Evolutionary conservation across 768 basidiomycete genomes (phyloP).

Genomic region (Mycena floridula): DNA sequence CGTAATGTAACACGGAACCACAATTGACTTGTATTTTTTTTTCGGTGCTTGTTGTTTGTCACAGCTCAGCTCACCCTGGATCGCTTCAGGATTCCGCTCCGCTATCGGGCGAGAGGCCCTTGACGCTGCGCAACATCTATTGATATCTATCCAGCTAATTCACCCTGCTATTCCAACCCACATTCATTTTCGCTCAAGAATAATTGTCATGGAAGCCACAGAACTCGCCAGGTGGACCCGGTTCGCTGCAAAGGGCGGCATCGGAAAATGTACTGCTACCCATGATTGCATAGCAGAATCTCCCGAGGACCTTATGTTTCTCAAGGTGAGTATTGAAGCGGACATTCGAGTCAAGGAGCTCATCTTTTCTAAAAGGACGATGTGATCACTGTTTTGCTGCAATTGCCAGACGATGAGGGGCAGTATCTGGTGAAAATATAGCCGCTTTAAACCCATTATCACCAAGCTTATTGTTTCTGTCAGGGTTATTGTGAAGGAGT

Average conservation of each 20-base stretch:
- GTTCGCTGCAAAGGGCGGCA: constrained; percentile 81
- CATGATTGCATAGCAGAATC: constrained; percentile 73
- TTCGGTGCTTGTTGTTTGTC: too few species aligned
- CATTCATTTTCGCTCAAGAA: background rate
- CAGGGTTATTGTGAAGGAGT: constrained; percentile 88
- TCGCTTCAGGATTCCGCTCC: too few species aligned
- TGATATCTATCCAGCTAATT: too few species aligned
- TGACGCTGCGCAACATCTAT: too few species aligned
- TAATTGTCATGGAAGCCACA: constrained; percentile 53
- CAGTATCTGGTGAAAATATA: constrained; percentile 65
- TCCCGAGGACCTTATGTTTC: constrained; percentile 79
- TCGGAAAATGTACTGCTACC: constrained; percentile 70
- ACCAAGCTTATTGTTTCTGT: background rate
- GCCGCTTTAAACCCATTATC: too few species aligned
- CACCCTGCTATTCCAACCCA: background rate
- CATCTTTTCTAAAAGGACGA: too few species aligned
- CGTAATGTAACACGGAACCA: too few species aligned
- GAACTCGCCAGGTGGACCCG: constrained; percentile 79
- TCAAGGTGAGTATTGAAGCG: constrained; percentile 47
- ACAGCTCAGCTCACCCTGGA: too few species aligned
- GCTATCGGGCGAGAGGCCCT: too few species aligned
- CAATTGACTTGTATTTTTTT: too few species aligned
- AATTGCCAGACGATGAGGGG: constrained; percentile 46
- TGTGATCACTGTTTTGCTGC: constrained; percentile 73
- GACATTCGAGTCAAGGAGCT: constrained; percentile 1